These are phyloP conservation scores for Fusarium pseudoanthophilum DNA, from an alignment of 2,329 filamentous ascomycete species.

Conservation along the genomic window DNA sequence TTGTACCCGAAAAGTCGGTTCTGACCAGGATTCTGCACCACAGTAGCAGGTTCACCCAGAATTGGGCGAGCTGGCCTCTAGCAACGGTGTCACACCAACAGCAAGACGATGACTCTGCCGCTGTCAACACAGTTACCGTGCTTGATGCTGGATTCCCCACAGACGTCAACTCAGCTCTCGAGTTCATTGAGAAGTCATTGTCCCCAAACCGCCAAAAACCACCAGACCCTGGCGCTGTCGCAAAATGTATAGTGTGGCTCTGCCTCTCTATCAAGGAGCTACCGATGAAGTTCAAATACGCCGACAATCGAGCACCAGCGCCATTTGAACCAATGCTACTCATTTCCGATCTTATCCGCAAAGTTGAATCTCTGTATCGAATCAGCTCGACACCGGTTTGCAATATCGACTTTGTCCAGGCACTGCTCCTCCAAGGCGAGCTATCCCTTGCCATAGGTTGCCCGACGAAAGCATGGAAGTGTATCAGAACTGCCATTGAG, in stretches of 20 bases:
- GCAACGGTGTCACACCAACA: neutral
- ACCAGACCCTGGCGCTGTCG: neutral
- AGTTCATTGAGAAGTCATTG: neutral
- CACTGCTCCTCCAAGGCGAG: neutral
- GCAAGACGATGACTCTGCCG: neutral
- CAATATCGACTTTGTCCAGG: neutral
- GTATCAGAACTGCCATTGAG: neutral
- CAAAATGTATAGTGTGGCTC: neutral
- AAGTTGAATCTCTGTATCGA: neutral
- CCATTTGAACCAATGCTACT: neutral
- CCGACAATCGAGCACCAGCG: neutral
- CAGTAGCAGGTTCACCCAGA: constrained; percentile 16
- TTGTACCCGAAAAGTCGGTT: neutral
- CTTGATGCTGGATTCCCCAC: constrained; percentile 1
- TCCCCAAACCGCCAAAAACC: neutral
- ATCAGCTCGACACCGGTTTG: neutral
- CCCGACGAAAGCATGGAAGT: neutral
- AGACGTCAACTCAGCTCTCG: neutral
- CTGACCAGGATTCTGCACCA: constrained; percentile 16
- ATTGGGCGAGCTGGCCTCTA: constrained; percentile 37
- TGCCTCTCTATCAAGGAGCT: neutral
- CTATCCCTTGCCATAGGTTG: neutral
- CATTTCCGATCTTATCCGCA: neutral
- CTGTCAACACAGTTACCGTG: neutral
- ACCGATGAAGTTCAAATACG: neutral